phyloP scores from a whole-genome alignment of 768 basidiomycete genomes.

The Boletus tomentosulus region DNA sequence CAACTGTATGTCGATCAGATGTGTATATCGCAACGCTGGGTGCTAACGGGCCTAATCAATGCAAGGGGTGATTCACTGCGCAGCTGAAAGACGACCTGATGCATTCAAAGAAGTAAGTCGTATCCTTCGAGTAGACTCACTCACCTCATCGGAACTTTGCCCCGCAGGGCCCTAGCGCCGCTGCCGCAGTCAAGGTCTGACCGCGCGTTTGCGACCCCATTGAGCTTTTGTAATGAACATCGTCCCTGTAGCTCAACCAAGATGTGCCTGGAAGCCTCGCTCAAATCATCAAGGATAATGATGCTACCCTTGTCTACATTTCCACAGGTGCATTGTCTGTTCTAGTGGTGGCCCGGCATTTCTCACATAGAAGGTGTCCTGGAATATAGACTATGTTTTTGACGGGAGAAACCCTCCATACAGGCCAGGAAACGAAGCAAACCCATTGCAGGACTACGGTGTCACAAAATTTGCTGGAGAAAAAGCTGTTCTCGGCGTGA shows the following conservation, averaged over 20 bases:
- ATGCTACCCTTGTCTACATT: slow-evolving; percentile 81
- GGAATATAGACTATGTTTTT: slow-evolving; percentile 81
- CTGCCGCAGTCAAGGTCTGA: slow-evolving; percentile 57
- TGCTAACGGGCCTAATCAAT: slow-evolving; percentile 4
- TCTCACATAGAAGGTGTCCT: slow-evolving; percentile 8
- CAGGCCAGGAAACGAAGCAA: slow-evolving; percentile 62
- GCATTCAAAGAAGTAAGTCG: slow-evolving; percentile 78
- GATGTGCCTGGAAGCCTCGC: slow-evolving; percentile 73
- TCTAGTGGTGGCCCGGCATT: background rate
- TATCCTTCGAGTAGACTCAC: background rate
- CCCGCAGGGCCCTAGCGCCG: slow-evolving; percentile 48
- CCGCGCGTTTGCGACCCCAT: background rate
- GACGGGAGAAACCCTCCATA: slow-evolving; percentile 93
- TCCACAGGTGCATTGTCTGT: slow-evolving; percentile 62
- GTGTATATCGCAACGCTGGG: background rate
- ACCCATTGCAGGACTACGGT: slow-evolving; percentile 89
- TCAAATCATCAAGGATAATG: slow-evolving; percentile 52
- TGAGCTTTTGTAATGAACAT: background rate
- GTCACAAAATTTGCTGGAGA: slow-evolving; percentile 86
- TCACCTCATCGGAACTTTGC: background rate
- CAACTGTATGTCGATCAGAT: slow-evolving; percentile 50
- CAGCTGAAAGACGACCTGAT: slow-evolving; percentile 90
- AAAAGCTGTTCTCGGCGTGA: slow-evolving; percentile 59
- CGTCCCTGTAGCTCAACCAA: slow-evolving; percentile 63
- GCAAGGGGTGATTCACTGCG: slow-evolving; percentile 88